These are phyloP conservation scores for Teunomyces tritomae DNA, from an alignment of 805 yeast genomes.

Conservation along the genomic window DNA sequence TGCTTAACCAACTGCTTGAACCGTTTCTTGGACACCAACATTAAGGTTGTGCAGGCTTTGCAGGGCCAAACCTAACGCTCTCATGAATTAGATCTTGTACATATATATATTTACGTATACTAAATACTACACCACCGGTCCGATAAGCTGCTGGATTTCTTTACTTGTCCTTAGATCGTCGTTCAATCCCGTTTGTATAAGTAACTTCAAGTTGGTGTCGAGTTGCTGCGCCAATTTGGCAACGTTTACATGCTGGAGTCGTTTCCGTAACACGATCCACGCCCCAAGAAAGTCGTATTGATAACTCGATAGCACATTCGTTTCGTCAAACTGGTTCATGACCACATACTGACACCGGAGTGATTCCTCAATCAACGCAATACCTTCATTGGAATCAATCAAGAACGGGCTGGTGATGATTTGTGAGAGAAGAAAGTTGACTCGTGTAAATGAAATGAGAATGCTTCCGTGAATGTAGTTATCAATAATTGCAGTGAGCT, in stretches of 20 bases:
- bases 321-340: conserved; percentile 11
- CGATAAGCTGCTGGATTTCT: background rate
- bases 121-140: background rate
- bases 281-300: conserved; percentile 34
- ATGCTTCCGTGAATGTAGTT: conserved; percentile 12
- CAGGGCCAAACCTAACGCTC: conserved; percentile 20
- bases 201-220: background rate
- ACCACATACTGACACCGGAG: conserved; percentile 23
- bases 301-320: conserved; percentile 20
- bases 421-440: conserved; percentile 29
- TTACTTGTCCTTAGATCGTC: background rate
- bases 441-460: conserved; percentile 25
- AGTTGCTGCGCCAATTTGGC: background rate
- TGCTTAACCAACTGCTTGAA: conserved; percentile 82
- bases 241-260: conserved; percentile 4
- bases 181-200: background rate
- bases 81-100: conserved; percentile 1
- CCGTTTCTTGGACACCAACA: conserved; percentile 83
- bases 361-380: conserved; percentile 13
- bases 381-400: conserved; percentile 20
- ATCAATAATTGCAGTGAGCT: conserved; percentile 9
- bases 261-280: conserved; percentile 27
- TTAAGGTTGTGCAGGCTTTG: conserved; percentile 67
- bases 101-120: background rate
- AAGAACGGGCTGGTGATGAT: conserved; percentile 27